A percentile compares a stretch with the other conserved stretches of the same genome.
These are phyloP conservation scores for Albugo laibachii DNA, from an alignment of 352 stramenopile genomes.

Conservation along the genomic window DNA sequence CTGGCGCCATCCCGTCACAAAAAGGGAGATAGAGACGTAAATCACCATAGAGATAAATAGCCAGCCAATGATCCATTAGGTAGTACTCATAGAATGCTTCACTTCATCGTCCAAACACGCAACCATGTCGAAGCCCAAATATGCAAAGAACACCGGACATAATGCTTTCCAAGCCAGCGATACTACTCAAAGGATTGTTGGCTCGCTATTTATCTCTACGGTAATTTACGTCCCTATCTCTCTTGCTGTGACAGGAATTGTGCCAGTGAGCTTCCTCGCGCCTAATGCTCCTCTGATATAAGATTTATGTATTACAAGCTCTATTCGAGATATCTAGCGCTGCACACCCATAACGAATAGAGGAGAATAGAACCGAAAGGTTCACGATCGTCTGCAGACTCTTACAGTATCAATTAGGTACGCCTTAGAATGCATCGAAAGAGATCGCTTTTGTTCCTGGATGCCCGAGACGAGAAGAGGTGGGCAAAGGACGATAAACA, in stretches of 20 bases:
- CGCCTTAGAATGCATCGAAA: too few species aligned
- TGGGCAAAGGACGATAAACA: too few species aligned
- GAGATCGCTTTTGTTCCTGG: too few species aligned
- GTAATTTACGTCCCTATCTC: slow-evolving; percentile 80
- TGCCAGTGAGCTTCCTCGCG: slow-evolving; percentile 40
- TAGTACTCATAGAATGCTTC: slow-evolving; percentile 77
- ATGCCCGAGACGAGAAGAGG: too few species aligned
- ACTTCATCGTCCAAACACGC: slow-evolving; percentile 84
- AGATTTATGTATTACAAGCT: slow-evolving; percentile 48
- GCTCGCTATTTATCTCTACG: slow-evolving; percentile 80
- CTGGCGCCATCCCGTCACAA: slow-evolving; percentile 33
- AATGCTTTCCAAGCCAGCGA: slow-evolving; percentile 74
- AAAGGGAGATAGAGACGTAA: slow-evolving; percentile 67
- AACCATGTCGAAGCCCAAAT: slow-evolving; percentile 88
- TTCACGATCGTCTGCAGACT: too few species aligned
- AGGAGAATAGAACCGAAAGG: too few species aligned
- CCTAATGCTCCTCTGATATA: slow-evolving; percentile 68
- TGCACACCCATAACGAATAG: too few species aligned
- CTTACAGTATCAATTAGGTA: too few species aligned
- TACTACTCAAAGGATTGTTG: slow-evolving; percentile 84
- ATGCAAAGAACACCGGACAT: slow-evolving; percentile 86
- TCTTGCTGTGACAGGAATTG: slow-evolving; percentile 23
- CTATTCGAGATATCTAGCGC: too few species aligned
- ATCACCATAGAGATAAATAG: slow-evolving; percentile 82
- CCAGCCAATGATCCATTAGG: slow-evolving; percentile 81